A percentile compares a stretch with the other conserved stretches of the same genome.
Evolutionary conservation across 345 rosid genomes (phyloP).

Genomic region (Syzygium grande): DNA sequence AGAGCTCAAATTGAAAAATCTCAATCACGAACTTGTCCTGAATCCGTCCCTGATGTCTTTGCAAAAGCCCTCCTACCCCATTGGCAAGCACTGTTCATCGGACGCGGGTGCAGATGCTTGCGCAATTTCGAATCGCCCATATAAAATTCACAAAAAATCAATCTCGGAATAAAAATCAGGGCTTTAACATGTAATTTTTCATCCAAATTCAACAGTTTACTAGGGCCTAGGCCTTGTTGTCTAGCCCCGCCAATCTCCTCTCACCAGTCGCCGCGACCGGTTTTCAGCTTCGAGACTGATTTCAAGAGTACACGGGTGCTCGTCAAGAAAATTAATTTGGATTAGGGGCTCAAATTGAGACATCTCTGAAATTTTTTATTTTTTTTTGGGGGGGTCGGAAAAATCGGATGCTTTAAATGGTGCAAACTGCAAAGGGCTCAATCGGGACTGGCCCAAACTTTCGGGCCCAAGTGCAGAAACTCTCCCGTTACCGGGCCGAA

Average conservation of each 20-base stretch:
- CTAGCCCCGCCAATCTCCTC: background rate
- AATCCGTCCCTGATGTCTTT: background rate
- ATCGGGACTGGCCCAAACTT: background rate
- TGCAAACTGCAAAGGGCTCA: background rate
- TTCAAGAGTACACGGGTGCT: background rate
- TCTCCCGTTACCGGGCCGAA: background rate
- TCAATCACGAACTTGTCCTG: too few species aligned
- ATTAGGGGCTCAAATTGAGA: background rate
- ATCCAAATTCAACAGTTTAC: background rate
- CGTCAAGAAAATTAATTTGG: background rate
- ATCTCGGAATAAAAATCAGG: background rate
- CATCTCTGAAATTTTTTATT: background rate
- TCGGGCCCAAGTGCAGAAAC: background rate
- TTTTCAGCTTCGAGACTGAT: background rate
- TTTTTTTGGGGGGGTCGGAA: background rate
- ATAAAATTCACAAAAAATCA: background rate
- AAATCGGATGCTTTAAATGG: background rate
- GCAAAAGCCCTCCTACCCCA: background rate
- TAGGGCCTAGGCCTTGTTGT: background rate
- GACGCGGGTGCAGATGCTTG: background rate
- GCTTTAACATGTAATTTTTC: background rate
- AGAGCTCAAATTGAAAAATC: too few species aligned
- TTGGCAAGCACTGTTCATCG: background rate
- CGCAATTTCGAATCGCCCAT: background rate
- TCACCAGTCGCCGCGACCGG: background rate